Conservation (phyloP, 768 basidiomycete genomes). For the Hypsizygus marmoreus region DNA sequence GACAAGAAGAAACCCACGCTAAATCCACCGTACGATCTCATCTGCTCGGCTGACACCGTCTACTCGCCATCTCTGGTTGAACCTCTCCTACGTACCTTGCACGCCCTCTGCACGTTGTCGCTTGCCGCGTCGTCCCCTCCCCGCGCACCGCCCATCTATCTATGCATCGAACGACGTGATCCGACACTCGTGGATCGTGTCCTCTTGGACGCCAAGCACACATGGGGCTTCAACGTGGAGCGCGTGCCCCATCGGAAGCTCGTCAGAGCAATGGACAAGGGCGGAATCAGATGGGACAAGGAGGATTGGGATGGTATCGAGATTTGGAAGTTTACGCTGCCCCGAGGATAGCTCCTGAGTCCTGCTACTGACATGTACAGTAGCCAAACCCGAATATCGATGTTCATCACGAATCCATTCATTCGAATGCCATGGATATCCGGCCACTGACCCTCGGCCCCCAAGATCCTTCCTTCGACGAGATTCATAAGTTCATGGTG, state of each 20-base stretch:
- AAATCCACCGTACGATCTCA: constrained; percentile 68
- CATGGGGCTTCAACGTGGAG: constrained; percentile 59
- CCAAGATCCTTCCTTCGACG: too few species aligned
- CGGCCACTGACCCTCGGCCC: not conserved
- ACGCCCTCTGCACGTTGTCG: constrained; percentile 48
- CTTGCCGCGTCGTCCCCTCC: constrained; percentile 21
- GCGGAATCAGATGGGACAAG: constrained; percentile 57
- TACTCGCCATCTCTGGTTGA: constrained; percentile 61
- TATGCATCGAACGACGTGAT: constrained; percentile 81
- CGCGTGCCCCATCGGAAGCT: constrained; percentile 63
- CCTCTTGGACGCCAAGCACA: constrained; percentile 52
- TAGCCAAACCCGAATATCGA: not conserved
- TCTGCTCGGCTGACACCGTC: constrained; percentile 83
- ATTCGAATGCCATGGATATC: not conserved
- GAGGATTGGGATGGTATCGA: constrained; percentile 83
- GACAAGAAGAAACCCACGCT: constrained; percentile 25
- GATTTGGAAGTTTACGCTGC: constrained; percentile 64
- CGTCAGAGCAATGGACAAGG: constrained; percentile 58
- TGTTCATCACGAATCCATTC: too few species aligned
- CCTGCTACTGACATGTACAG: not conserved
- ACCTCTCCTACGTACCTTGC: constrained; percentile 73
- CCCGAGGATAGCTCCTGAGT: not conserved
- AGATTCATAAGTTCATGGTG: too few species aligned
- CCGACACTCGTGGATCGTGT: constrained; percentile 60
- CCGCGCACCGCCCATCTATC: constrained; percentile 51